A percentile compares a stretch with the other conserved stretches of the same genome.
phyloP scores from a whole-genome alignment of 805 yeast genomes.

The Candida morakotiae region DNA sequence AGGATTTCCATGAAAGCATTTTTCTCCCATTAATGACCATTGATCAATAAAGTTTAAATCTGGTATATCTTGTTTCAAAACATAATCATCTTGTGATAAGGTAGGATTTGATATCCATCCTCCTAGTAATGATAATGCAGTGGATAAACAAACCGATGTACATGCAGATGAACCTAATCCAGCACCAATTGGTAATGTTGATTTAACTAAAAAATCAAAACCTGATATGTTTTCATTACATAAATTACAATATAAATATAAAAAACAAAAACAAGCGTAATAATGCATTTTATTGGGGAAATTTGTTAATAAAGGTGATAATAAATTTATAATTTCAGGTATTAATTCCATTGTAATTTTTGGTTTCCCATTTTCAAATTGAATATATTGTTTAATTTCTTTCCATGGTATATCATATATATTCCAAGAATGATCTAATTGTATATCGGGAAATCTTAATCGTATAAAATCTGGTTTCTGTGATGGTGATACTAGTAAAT shows the following conservation, averaged over 20 bases:
- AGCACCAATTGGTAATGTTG: constrained; percentile 92
- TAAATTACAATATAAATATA: constrained; percentile 67
- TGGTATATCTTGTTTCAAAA: constrained; percentile 22
- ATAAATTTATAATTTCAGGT: constrained; percentile 51
- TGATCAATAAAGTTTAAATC: constrained; percentile 64
- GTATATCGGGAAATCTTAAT: constrained; percentile 82
- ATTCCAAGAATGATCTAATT: constrained; percentile 62
- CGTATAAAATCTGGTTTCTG: constrained; percentile 39
- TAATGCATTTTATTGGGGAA: constrained; percentile 58
- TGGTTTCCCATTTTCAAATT: constrained; percentile 22
- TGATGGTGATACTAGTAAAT: constrained; percentile 57
- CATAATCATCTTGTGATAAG: constrained; percentile 27
- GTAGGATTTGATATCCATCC: constrained; percentile 45
- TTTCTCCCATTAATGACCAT: constrained; percentile 93
- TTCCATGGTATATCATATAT: constrained; percentile 60
- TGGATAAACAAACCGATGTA: constrained; percentile 74
- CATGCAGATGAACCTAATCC: constrained; percentile 96
- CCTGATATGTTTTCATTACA: constrained; percentile 48
- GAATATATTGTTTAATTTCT: constrained; percentile 16
- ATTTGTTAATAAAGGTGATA: constrained; percentile 41
- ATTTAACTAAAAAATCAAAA: constrained; percentile 60
- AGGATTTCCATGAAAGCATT: constrained; percentile 94
- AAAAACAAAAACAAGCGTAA: constrained; percentile 77
- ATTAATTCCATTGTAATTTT: constrained; percentile 49
- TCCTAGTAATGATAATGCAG: constrained; percentile 65